Base-by-base conservation (phyloP, 75 land plant genomes). In the Sequoiadendron giganteum region DNA sequence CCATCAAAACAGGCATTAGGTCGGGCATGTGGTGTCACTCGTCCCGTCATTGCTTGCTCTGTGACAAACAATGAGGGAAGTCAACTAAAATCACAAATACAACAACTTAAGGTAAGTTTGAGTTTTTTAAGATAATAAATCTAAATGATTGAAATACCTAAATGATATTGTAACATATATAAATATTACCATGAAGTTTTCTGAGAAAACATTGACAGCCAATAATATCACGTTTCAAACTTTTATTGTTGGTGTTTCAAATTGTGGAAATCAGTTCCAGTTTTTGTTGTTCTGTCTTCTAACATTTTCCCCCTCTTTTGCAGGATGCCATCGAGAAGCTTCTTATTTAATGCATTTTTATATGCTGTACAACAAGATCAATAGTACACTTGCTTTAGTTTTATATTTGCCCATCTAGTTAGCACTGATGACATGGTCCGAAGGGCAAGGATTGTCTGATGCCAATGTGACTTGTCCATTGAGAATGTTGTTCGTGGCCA, bases 291-390 rank as follows among this genome's bases (percentile, higher is more conserved):
- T 36, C 38, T 6, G 6, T 21, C 70, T 79, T 39, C 40, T 87
- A 16, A 87, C 85, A 38, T 21, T 11, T 14, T 39, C 40, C 19
- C 43, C 38, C 38, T 36, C 38, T 39, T 38, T 4, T 79, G 86
- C 87, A 91, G 93, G 93, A 92, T 87, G 93, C 94, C 49, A 93
- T 94, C 36, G 95, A 94, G 90, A 93, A 93, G 93, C 92, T 94
- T 78, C 91, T 94, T 58, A 94, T 94, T 54, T 94, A 36, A 88
- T 47, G 38, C 30, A 47, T 32, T 15, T 47, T 21, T 15, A 43
- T 39, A 40, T 82, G 28, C 40, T 82, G 1, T 38, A 82, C 84
- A 3, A 19, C 18, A 40, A 65, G 5, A 16, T 40, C 43, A 78
- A 40, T 15, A 78, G 21, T 78, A 78, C 7, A 39, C 43, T 40